Conservation (phyloP, 2,329 filamentous ascomycete genomes). For the Ceratocystiopsis brevicomis region DNA sequence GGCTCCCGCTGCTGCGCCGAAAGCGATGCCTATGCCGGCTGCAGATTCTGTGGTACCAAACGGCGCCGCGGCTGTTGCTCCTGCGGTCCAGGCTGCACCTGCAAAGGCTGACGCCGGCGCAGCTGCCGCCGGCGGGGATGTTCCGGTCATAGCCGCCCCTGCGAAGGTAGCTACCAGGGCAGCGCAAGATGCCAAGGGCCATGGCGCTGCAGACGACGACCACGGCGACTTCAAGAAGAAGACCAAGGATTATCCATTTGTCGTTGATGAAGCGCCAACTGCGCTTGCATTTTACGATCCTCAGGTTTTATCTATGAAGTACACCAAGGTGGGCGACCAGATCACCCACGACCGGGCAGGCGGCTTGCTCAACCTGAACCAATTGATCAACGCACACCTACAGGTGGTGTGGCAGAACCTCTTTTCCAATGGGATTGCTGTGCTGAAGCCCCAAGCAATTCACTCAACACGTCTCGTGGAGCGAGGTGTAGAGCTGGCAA, state of each 20-base stretch:
- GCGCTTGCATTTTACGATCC: conserved; percentile 64
- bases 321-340: conserved; percentile 45
- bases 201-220: not conserved
- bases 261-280: conserved; percentile 42
- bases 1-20: not conserved
- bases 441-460: conserved; percentile 61
- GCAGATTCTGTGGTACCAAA: no score
- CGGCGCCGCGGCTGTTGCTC: no score
- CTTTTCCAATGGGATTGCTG: conserved; percentile 57
- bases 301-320: conserved; percentile 42
- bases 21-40: not conserved
- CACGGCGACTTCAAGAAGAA: conserved; percentile 5
- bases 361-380: conserved; percentile 47
- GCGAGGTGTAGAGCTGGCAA: conserved; percentile 52
- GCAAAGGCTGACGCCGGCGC: not conserved
- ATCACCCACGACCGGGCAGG: conserved; percentile 35
- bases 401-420: conserved; percentile 69
- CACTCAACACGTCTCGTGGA: conserved; percentile 56
- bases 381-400: conserved; percentile 68
- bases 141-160: not conserved
- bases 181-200: not conserved
- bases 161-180: conserved; percentile 3
- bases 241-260: conserved; percentile 33
- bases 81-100: not conserved
- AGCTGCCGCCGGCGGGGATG: not conserved